Percentiles rank a stretch among this genome's conserved stretches.
Evolutionary conservation across 768 basidiomycete species (phyloP).

Genomic region (Mycena latifolia): DNA sequence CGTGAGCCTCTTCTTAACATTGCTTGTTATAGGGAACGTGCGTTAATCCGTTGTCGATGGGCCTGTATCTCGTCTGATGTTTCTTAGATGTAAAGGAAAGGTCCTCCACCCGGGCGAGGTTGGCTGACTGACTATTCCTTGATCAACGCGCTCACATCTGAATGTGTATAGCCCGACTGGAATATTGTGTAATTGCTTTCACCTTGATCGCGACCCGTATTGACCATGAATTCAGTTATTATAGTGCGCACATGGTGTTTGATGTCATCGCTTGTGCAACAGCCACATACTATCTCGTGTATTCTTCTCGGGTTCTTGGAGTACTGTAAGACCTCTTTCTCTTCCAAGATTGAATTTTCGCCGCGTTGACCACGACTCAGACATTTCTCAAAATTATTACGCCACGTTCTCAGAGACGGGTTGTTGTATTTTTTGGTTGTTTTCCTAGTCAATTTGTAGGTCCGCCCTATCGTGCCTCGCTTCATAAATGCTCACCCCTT

Average conservation of each 20-base stretch:
- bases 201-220: too few species aligned
- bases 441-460: constrained; percentile 25
- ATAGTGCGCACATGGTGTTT: constrained; percentile 26
- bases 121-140: background rate
- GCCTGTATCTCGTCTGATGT: background rate
- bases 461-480: background rate
- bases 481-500: background rate
- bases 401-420: constrained; percentile 18
- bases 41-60: background rate
- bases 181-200: constrained; percentile 16
- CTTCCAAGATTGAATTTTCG: background rate
- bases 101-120: constrained; percentile 20
- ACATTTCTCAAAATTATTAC: constrained; percentile 2
- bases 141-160: background rate
- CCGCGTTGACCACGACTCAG: background rate
- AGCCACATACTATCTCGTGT: constrained; percentile 17
- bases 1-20: background rate
- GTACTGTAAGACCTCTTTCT: background rate
- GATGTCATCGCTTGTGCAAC: constrained; percentile 22
- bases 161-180: constrained; percentile 23
- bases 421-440: constrained; percentile 12
- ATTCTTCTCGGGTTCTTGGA: constrained; percentile 6
- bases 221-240: constrained; percentile 7
- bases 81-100: constrained; percentile 18
- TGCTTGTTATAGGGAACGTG: constrained; percentile 4